Evolutionary conservation across 805 yeast genomes (phyloP).

Genomic region (Saccharomycopsis oosterbeekiorum): DNA sequence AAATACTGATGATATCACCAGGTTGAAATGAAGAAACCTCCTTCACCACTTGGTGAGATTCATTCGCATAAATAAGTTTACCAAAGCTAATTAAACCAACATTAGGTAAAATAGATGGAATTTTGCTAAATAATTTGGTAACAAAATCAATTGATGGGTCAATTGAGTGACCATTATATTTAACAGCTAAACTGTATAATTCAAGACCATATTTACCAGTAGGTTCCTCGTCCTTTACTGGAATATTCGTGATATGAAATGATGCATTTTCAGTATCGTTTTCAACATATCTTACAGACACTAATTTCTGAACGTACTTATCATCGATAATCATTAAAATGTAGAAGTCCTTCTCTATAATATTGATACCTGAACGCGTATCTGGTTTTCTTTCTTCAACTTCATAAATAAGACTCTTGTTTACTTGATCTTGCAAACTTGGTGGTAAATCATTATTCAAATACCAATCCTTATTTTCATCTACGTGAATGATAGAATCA

Average conservation of each 20-base stretch:
- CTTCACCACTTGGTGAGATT: conserved; percentile 29
- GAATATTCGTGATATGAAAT: conserved; percentile 12
- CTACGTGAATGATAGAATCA: conserved; percentile 22
- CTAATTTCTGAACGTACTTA: conserved; percentile 21
- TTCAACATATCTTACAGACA: conserved; percentile 48
- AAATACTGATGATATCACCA: conserved; percentile 77
- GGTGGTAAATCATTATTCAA: conserved; percentile 48
- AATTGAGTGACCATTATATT: conserved; percentile 23
- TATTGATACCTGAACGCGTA: background rate
- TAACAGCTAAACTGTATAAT: conserved; percentile 37
- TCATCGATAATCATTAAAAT: background rate
- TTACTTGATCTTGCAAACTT: conserved; percentile 30
- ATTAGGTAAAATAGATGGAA: conserved; percentile 37
- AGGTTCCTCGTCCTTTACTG: background rate
- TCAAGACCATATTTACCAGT: conserved; percentile 37
- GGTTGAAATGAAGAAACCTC: conserved; percentile 30
- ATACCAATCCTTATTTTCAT: conserved; percentile 56
- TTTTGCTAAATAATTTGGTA: conserved; percentile 27
- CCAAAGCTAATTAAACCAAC: conserved; percentile 69
- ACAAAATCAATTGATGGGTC: conserved; percentile 22
- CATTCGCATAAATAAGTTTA: conserved; percentile 51
- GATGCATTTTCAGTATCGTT: conserved; percentile 38
- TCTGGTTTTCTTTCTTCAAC: conserved; percentile 22
- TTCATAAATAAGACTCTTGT: conserved; percentile 47
- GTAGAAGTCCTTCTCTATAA: conserved; percentile 7